Base-by-base conservation (phyloP, 139 green algal genomes). In the Choricystis sp. region DNA sequence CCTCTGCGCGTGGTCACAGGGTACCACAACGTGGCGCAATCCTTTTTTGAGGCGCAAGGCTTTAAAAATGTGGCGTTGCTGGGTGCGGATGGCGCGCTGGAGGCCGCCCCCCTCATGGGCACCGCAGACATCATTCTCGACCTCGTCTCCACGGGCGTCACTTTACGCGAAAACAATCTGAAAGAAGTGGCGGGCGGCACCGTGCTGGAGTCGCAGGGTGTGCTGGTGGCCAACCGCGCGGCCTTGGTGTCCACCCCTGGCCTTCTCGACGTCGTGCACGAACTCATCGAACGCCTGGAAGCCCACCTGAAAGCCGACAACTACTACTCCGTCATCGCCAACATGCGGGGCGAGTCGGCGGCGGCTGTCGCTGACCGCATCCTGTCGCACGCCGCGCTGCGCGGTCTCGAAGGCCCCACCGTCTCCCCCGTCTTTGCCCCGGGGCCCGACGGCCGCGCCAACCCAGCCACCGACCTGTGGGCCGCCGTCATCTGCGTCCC, bases 141-240 rank as follows among this genome's bases (percentile, higher is more conserved):
- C 72, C 83, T 97, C 49, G 86, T 96, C 52, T 87, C 73, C 71
- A 91, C 83, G 25, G 91, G 92, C 19, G 88, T 94, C 0, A 98
- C 92, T 2, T 76, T 98, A 62, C 82, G 90, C 52, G 92, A 98
- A 73, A 98, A 98, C 81, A 98, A 98, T 77, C 76, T 98, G 58
- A 91, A 89, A 70, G 74, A 95, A 74, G 78, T 94, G 57, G 61
- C 75, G 56, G 88, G 88, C 57, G 90, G 81, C 29, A 73, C 49
- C 24, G 86, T 97, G 55, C 62, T 97, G 30, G 66, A 92, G 27
- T 87, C 75, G 68, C 66, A 96, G 76, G 88, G 86, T 9, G 74
- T 85, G 23, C 75, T 98, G 31, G 86, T 97, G 25, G 92, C 82
- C 58, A 91, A 84, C 76, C 72, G 77, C 29, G 65, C 71, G 9